Evolutionary conservation across 495 filamentous ascomycete species (phyloP).

Genomic region (Penicillium macrosclerotiorum): DNA sequence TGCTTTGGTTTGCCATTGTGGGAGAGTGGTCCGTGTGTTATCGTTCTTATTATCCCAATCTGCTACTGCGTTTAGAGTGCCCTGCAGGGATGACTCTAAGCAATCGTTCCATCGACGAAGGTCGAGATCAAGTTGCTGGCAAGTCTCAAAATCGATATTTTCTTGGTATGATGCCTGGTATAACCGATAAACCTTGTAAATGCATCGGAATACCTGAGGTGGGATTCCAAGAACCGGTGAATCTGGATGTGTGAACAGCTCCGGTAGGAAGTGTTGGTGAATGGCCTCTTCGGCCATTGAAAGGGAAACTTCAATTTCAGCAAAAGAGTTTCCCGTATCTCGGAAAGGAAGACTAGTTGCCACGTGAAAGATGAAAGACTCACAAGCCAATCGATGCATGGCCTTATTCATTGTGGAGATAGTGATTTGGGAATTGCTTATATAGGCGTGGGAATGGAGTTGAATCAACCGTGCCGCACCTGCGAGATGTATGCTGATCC

Average conservation of each 20-base stretch:
- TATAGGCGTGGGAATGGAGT: conserved; percentile 1
- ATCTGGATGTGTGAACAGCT: neutral
- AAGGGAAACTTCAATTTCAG: conserved; percentile 16
- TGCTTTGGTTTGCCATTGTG: neutral
- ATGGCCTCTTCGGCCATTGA: conserved; percentile 14
- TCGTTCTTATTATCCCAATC: neutral
- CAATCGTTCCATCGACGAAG: conserved; percentile 4
- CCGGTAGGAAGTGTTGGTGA: conserved; percentile 2
- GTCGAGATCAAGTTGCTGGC: conserved; percentile 1
- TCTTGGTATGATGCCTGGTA: neutral
- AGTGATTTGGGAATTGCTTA: too few species aligned
- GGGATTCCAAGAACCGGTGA: conserved; percentile 22
- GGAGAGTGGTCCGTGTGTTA: neutral
- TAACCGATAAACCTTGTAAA: conserved; percentile 12
- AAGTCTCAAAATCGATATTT: neutral
- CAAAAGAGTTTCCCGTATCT: neutral
- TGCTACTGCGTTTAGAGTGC: neutral
- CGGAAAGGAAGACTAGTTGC: conserved; percentile 26
- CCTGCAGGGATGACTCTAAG: neutral
- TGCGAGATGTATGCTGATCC: conserved; percentile 17
- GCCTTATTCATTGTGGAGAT: neutral
- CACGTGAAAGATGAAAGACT: conserved; percentile 27
- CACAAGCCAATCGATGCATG: conserved; percentile 18
- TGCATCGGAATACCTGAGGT: conserved; percentile 16
- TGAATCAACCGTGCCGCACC: conserved; percentile 21